phyloP scores from a whole-genome alignment of 1,284 basidiomycete genomes.

The Veloporphyrellus conicus region DNA sequence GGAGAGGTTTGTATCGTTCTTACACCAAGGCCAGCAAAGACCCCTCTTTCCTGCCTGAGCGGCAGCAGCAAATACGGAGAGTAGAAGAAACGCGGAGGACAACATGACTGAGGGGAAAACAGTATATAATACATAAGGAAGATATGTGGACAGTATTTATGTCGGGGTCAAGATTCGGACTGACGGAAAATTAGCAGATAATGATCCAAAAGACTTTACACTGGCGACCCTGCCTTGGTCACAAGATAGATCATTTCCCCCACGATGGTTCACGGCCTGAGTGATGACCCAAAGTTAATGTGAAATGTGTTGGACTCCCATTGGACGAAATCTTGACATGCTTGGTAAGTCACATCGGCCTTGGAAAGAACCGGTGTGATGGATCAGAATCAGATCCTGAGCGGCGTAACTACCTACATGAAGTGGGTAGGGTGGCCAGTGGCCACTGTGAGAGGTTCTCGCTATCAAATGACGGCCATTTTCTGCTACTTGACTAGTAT shows the following conservation, averaged over 20 bases:
- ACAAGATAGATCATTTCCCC: background rate
- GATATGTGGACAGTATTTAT: conserved; percentile 18
- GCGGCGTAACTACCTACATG: background rate
- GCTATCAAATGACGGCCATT: background rate
- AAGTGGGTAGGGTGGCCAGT: background rate
- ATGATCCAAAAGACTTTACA: background rate
- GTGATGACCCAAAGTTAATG: background rate
- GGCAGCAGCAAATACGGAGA: conserved; percentile 11
- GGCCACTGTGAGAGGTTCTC: too few species aligned
- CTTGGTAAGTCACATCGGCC: background rate
- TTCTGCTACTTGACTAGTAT: background rate
- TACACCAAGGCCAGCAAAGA: conserved; percentile 27
- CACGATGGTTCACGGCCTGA: background rate
- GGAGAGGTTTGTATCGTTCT: background rate
- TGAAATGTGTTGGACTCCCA: background rate
- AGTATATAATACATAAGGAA: background rate
- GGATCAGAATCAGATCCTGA: background rate
- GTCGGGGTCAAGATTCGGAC: background rate
- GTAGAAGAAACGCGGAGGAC: conserved; percentile 3
- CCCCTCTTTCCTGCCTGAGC: conserved; percentile 25
- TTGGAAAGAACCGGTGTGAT: conserved; percentile 3
- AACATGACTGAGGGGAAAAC: conserved; percentile 4
- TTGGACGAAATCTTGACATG: background rate
- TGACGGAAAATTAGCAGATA: background rate
- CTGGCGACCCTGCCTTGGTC: background rate